Evolutionary conservation across 129 eudicot species (phyloP).

Genomic region (Chrysanthemum seticuspe): DNA sequence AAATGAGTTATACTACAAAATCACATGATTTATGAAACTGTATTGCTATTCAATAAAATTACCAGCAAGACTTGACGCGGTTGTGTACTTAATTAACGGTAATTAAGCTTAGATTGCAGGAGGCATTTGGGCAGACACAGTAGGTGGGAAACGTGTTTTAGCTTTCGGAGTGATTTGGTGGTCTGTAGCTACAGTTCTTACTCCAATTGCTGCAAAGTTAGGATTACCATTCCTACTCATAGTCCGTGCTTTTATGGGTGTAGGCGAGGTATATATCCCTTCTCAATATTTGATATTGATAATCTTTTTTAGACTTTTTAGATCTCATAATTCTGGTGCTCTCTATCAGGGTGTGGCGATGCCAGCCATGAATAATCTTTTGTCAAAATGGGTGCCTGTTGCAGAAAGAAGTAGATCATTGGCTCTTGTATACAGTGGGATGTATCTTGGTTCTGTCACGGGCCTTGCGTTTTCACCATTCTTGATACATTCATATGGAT

Average conservation of each 20-base stretch:
- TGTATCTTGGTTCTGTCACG: slow-evolving; percentile 89
- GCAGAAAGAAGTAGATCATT: slow-evolving; percentile 87
- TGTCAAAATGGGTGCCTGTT: slow-evolving; percentile 89
- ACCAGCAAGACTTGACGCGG: too few species aligned
- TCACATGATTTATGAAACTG: too few species aligned
- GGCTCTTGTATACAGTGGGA: slow-evolving; percentile 86
- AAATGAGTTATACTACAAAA: too few species aligned
- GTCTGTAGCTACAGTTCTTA: slow-evolving; percentile 86
- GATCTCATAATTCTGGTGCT: slow-evolving; percentile 5
- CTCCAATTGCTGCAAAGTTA: slow-evolving; percentile 90
- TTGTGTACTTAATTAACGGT: slow-evolving; percentile 20
- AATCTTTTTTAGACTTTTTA: background rate
- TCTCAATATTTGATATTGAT: background rate
- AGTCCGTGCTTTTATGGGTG: slow-evolving; percentile 91
- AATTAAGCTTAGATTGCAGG: slow-evolving; percentile 78
- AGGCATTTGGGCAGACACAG: slow-evolving; percentile 98
- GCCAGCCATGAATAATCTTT: slow-evolving; percentile 90
- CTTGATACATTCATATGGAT: slow-evolving; percentile 68
- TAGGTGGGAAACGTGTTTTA: slow-evolving; percentile 84
- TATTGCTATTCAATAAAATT: too few species aligned
- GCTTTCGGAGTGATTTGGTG: slow-evolving; percentile 96
- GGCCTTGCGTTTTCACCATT: slow-evolving; percentile 88
- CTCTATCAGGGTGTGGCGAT: slow-evolving; percentile 79
- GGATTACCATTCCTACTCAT: slow-evolving; percentile 87
- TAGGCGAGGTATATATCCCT: slow-evolving; percentile 71